phyloP scores from a whole-genome alignment of 148 eudicot genomes.

The Camellia granthamiana region DNA sequence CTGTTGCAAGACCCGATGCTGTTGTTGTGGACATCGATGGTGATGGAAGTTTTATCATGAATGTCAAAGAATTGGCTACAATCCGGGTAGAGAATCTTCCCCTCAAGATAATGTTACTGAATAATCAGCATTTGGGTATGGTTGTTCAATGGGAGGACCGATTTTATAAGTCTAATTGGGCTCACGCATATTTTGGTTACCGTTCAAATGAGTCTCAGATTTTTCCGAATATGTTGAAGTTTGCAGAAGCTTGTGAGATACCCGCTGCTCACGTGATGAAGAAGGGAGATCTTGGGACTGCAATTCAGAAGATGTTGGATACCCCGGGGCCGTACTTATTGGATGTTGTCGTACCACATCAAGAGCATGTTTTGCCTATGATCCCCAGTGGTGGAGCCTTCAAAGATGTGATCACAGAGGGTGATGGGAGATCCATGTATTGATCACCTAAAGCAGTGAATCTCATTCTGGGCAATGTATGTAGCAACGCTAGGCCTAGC shows the following conservation, averaged over 20 bases:
- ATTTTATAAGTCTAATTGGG: constrained; percentile 49
- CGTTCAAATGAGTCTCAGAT: constrained; percentile 28
- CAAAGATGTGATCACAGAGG: constrained; percentile 43
- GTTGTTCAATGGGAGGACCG: constrained; percentile 59
- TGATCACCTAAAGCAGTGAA: constrained; percentile 10
- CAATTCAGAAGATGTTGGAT: constrained; percentile 52
- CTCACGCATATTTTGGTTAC: constrained; percentile 48
- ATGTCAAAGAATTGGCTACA: constrained; percentile 53
- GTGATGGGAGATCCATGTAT: constrained; percentile 46
- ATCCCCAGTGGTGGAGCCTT: constrained; percentile 53
- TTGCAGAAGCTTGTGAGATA: constrained; percentile 49
- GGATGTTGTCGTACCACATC: constrained; percentile 55
- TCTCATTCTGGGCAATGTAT: constrained; percentile 13
- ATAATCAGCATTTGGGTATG: constrained; percentile 62
- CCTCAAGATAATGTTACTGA: constrained; percentile 48
- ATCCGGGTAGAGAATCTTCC: constrained; percentile 49
- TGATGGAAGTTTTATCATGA: constrained; percentile 56
- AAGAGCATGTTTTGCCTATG: constrained; percentile 68
- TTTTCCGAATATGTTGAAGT: constrained; percentile 47
- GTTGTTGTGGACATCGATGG: constrained; percentile 55
- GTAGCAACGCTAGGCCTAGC: background rate
- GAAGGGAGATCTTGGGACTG: constrained; percentile 36
- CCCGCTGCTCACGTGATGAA: constrained; percentile 48
- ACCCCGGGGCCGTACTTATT: constrained; percentile 55
- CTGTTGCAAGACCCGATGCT: constrained; percentile 44